A percentile compares a stretch with the other conserved stretches of the same genome.
These are phyloP conservation scores for Cutaneotrichosporon cutaneum DNA, from an alignment of 1,284 basidiomycete species.

Conservation along the genomic window DNA sequence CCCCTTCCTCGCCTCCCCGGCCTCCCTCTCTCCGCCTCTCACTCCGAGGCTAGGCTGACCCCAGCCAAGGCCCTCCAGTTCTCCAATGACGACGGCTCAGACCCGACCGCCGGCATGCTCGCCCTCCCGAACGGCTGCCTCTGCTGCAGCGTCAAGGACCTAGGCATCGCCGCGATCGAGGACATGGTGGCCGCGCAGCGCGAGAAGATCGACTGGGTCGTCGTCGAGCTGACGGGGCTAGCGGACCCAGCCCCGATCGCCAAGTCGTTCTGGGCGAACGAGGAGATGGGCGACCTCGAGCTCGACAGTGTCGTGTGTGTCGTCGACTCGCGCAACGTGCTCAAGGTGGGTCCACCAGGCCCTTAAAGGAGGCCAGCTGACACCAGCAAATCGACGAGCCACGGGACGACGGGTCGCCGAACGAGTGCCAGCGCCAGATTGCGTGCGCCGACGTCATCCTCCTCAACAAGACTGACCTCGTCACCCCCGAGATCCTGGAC, in stretches of 20 bases:
- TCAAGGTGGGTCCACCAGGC: slow-evolving; percentile 58
- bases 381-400: slow-evolving; percentile 78
- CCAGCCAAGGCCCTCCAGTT: slow-evolving; percentile 55
- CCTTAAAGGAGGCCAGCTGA: neutral
- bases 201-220: slow-evolving; percentile 86
- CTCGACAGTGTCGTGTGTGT: slow-evolving; percentile 89
- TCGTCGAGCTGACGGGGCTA: slow-evolving; percentile 88
- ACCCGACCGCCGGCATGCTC: slow-evolving; percentile 59
- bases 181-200: slow-evolving; percentile 60
- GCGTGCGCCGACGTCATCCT: slow-evolving; percentile 85
- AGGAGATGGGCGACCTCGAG: slow-evolving; percentile 73
- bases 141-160: slow-evolving; percentile 91
- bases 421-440: slow-evolving; percentile 82
- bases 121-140: slow-evolving; percentile 90
- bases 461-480: slow-evolving; percentile 82
- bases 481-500: slow-evolving; percentile 49
- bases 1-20: neutral
- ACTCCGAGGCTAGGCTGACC: neutral
- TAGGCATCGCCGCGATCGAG: slow-evolving; percentile 85
- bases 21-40: neutral
- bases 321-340: slow-evolving; percentile 81
- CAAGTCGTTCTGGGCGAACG: slow-evolving; percentile 87
- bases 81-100: slow-evolving; percentile 57
- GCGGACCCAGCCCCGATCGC: slow-evolving; percentile 81
- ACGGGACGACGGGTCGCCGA: slow-evolving; percentile 60